Evolutionary conservation across 352 stramenopile species (phyloP), one percentile per base, ranked within the genome.

Genomic region (Pythium plurisporium): DNA sequence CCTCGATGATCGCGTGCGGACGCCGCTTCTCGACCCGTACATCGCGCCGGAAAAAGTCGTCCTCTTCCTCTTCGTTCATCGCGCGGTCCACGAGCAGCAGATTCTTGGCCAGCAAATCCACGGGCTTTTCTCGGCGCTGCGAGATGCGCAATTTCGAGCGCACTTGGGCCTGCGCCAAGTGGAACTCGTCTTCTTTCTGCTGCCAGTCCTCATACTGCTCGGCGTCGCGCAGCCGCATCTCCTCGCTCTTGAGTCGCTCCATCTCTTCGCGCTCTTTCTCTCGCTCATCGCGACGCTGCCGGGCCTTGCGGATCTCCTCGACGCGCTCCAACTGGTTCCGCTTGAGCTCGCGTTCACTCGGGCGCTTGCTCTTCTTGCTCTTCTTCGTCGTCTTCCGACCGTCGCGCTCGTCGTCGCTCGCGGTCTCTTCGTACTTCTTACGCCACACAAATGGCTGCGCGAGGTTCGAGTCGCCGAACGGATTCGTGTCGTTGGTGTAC

Each of bases 401-500:
- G 17, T 59, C 36, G 29, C 30, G 26, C 15, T 37, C 45, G 25
- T 31, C 70, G 55, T 47, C 46, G 31, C 27, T 54, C 4, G 53
- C 26, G 6, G 14, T 48, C 17, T 67, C 67, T 38, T 95, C 85
- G 64, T 96, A 87, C 68, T 98, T 99, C 65, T 99, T 99, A 52
- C 88, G 88, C 96, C 97, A 99, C 5, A 97, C 90, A 67, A 99
- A 99, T 9, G 88, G 93, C 64, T 98, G 82, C 51, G 94, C 94
- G 40, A 99, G 73, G 64, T 98, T 98, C 19, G 94, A 88, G 76
- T 99, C 97, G 20, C 96, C 94, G 55, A 99, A 99, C 42, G 97
- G 97, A 73, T 99, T 99, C 38, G 96, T 89, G 19, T 99, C 96
- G 70, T 98, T 96, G n/a, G 96, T 97, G 73, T 99, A 99, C 33